phyloP scores from a whole-genome alignment of 2,329 filamentous ascomycete species.

The Aotearoamyces nothofagi region DNA sequence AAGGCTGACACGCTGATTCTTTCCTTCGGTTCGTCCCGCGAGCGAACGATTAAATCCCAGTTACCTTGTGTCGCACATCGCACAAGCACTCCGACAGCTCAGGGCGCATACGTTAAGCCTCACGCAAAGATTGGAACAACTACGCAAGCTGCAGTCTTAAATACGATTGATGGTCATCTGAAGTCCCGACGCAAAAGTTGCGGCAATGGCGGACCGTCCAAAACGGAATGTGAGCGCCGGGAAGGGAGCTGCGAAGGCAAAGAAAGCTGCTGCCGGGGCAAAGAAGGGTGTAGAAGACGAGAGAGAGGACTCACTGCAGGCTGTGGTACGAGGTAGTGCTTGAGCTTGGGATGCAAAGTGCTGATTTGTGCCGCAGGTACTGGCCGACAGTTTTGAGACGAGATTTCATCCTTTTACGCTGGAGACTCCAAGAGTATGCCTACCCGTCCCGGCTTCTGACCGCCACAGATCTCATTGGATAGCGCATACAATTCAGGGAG shows the following conservation, averaged over 20 bases:
- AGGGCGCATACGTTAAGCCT: too few species aligned
- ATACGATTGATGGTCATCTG: too few species aligned
- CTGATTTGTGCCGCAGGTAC: conserved; percentile 39
- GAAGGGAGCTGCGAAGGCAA: conserved; percentile 13
- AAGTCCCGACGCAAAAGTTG: too few species aligned
- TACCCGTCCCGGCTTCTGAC: conserved; percentile 1
- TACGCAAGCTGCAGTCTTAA: too few species aligned
- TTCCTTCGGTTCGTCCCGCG: too few species aligned
- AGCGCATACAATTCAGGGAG: background rate
- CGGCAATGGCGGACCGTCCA: conserved; percentile 10
- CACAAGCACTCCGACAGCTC: too few species aligned
- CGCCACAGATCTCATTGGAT: background rate
- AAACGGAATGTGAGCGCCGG: conserved; percentile 11
- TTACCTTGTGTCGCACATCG: too few species aligned
- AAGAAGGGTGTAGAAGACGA: conserved; percentile 17
- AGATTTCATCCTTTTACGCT: conserved; percentile 81
- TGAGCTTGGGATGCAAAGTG: background rate
- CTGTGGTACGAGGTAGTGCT: conserved; percentile 16
- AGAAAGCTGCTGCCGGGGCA: conserved; percentile 13
- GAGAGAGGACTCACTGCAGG: conserved; percentile 20
- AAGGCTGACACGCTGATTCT: too few species aligned
- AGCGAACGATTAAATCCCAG: too few species aligned
- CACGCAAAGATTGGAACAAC: too few species aligned
- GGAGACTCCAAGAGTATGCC: conserved; percentile 70
- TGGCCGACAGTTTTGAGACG: conserved; percentile 90